A percentile compares a stretch with the other conserved stretches of the same genome.
phyloP scores from a whole-genome alignment of 352 stramenopile species.

The Globisporangium iwayamae region DNA sequence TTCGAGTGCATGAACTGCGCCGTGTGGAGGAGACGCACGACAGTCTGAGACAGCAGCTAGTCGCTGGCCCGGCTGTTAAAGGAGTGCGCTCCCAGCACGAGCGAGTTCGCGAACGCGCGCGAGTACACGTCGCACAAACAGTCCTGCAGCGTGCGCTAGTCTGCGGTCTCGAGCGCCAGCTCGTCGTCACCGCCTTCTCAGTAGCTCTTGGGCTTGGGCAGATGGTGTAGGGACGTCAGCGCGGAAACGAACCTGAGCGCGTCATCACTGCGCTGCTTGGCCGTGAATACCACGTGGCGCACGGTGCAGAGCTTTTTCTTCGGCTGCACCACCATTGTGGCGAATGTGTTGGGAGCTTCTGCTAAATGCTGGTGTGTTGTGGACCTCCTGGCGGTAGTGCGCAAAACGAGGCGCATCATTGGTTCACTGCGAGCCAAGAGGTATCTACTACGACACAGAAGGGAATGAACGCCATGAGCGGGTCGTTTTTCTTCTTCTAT shows the following conservation, averaged over 20 bases:
- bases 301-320: slow-evolving; percentile 20
- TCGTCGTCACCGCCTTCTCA: slow-evolving; percentile 34
- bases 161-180: slow-evolving; percentile 18
- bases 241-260: slow-evolving; percentile 39
- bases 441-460: too few species aligned
- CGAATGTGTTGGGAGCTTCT: too few species aligned
- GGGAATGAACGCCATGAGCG: too few species aligned
- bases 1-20: slow-evolving; percentile 56
- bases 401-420: too few species aligned
- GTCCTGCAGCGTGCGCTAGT: slow-evolving; percentile 37
- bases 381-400: too few species aligned
- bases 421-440: too few species aligned
- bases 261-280: slow-evolving; percentile 26
- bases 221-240: slow-evolving; percentile 33
- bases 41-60: slow-evolving; percentile 20
- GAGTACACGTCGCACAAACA: slow-evolving; percentile 49
- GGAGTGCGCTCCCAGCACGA: slow-evolving; percentile 3
- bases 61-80: slow-evolving; percentile 12
- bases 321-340: slow-evolving; percentile 19
- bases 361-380: too few species aligned
- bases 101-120: slow-evolving; percentile 32
- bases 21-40: slow-evolving; percentile 50
- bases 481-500: too few species aligned
- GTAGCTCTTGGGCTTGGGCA: slow-evolving; percentile 40
- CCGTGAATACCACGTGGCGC: slow-evolving; percentile 35